Base-by-base conservation (phyloP, 73 alveolate genomes). In the Tetrahymena malaccensis region DNA sequence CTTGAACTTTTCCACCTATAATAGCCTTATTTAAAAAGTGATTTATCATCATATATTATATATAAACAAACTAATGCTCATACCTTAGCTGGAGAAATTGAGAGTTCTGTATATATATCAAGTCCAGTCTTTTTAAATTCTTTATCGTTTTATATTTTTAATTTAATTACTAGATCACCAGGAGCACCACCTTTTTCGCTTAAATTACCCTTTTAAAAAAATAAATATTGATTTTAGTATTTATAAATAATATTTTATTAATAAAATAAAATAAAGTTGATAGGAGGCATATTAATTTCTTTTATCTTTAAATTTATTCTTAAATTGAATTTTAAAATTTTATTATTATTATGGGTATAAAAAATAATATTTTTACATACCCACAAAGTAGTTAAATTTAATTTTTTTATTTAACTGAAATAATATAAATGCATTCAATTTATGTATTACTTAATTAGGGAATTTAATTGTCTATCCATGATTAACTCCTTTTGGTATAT, bases 401-500 rank as follows among this genome's bases (percentile, higher is more conserved):
- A n/a, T n/a, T n/a, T n/a, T n/a, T n/a, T n/a, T n/a, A n/a, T n/a
- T n/a, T n/a, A n/a, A n/a, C n/a, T n/a, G n/a, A n/a, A n/a, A n/a
- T n/a, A n/a, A n/a, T n/a, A n/a, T 50, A 21, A 50, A 50, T 50
- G 7, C 3, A 11, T 50, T 5, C 0, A 13, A 70, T 70, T 70
- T 56, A 22, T 4, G 37, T 25, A 70, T 70, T 70, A 70, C 89
- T n/a, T 70, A 70, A 70, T 70, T 97, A 19, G 98, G 93, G 85
- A 98, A 40, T 95, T 98, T 96, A 55, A 98, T 85, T 43, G 95
- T 98, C 9, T 96, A 93, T 21, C 98, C 99, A 89, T 94, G 94
- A 44, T 95, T 97, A 1, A 98, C 98, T 50, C 99, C 99, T 95
- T 98, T 97, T 15, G 99, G 99, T 35, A 98, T 97, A 44, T 96